Percentiles rank a stretch among this genome's conserved stretches.
Evolutionary conservation across 2,329 filamentous ascomycete genomes (phyloP).

Genomic region (Cladophialophora immunda): DNA sequence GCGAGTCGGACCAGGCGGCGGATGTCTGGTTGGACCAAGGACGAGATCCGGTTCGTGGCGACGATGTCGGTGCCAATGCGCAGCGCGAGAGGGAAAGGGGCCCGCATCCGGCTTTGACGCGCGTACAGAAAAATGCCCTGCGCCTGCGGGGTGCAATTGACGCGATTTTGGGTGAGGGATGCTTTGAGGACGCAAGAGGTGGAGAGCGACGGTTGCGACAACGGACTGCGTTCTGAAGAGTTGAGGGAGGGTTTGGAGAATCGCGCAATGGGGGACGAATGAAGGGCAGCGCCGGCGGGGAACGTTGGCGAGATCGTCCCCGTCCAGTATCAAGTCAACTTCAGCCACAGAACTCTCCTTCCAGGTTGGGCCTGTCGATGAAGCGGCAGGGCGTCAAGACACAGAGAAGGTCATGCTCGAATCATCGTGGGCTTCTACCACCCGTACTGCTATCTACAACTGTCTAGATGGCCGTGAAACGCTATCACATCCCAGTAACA

Average conservation of each 20-base stretch:
- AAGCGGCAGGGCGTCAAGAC: neutral
- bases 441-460: neutral
- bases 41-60: conserved; percentile 70
- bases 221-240: too few species aligned
- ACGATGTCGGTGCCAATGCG: conserved; percentile 83
- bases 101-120: conserved; percentile 23
- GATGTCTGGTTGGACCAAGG: conserved; percentile 58
- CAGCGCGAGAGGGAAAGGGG: conserved; percentile 69
- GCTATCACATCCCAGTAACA: neutral
- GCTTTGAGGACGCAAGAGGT: neutral
- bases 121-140: neutral
- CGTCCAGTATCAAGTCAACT: neutral
- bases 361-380: neutral
- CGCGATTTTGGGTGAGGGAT: neutral
- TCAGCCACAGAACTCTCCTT: conserved; percentile 1
- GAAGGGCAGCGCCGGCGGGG: neutral
- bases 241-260: neutral
- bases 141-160: neutral
- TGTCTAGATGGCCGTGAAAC: neutral
- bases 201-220: neutral
- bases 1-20: conserved; percentile 47
- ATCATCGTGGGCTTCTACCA: neutral
- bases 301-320: neutral
- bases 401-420: neutral
- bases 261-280: neutral